Conservation (phyloP, 257 asterid genomes). For the Coffea canephora region DNA sequence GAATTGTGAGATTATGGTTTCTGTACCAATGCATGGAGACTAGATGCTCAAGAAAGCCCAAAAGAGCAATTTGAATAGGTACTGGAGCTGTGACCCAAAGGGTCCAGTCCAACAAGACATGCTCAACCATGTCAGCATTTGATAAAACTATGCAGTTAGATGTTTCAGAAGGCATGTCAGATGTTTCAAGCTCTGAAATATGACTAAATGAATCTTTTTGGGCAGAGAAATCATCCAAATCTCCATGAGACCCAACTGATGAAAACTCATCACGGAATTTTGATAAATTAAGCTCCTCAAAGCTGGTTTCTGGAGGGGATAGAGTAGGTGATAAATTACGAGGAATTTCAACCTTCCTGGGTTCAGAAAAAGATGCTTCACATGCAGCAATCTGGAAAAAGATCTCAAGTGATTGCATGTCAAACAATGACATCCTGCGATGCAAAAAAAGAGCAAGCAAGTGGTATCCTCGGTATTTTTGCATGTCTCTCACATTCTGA, state of each 20-base stretch:
- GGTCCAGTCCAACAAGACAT: constrained; percentile 98
- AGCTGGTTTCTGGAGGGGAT: constrained; percentile 52
- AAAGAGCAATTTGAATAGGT: constrained; percentile 78
- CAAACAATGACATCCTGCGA: constrained; percentile 90
- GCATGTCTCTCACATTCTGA: constrained; percentile 96
- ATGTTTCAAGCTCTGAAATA: constrained; percentile 81
- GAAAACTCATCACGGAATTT: constrained; percentile 86
- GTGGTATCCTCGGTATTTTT: constrained; percentile 90
- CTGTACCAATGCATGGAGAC: constrained; percentile 99
- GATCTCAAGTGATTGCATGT: constrained; percentile 96
- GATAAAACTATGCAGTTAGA: constrained; percentile 95
- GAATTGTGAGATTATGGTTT: constrained; percentile 92
- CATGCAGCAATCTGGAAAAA: constrained; percentile 99
- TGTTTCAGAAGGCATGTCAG: constrained; percentile 74
- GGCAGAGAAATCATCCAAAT: constrained; percentile 91
- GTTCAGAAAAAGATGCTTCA: constrained; percentile 97
- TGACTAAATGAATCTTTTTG: constrained; percentile 86
- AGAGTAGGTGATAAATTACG: constrained; percentile 55
- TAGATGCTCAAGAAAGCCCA: constrained; percentile 96
- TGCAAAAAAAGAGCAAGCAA: constrained; percentile 91
- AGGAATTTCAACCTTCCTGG: constrained; percentile 47
- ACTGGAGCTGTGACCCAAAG: constrained; percentile 91
- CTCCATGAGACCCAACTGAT: constrained; percentile 84
- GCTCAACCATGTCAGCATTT: constrained; percentile 99
- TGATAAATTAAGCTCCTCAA: constrained; percentile 70